Evolutionary conservation across 2,329 filamentous ascomycete genomes (phyloP).

Genomic region (Sporothrix variecibatus): DNA sequence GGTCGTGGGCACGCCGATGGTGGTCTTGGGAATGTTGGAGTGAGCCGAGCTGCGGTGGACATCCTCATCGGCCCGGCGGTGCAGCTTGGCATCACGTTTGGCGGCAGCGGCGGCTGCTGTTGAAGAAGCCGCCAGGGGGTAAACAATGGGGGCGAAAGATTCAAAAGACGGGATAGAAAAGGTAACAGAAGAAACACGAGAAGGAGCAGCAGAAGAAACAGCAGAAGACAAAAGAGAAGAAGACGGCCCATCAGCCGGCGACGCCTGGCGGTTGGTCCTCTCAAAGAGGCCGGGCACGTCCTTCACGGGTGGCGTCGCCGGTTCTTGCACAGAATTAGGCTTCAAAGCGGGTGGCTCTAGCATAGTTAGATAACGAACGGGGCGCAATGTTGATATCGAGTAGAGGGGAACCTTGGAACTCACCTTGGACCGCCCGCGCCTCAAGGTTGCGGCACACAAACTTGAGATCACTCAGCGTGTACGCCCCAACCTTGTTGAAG

Average conservation of each 20-base stretch:
- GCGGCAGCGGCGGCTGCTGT: background rate
- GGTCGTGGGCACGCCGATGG: conserved; percentile 21
- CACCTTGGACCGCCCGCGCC: conserved; percentile 18
- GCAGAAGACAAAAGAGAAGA: background rate
- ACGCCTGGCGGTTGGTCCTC: conserved; percentile 14
- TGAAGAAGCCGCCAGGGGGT: conserved; percentile 8
- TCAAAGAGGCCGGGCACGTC: conserved; percentile 23
- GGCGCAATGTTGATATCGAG: background rate
- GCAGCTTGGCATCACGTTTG: background rate
- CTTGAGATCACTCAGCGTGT: conserved; percentile 29
- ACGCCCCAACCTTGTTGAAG: conserved; percentile 25
- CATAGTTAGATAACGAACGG: conserved; percentile 19
- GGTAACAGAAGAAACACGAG: background rate
- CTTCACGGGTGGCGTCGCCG: conserved; percentile 22
- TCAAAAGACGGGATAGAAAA: conserved; percentile 1
- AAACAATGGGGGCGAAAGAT: background rate
- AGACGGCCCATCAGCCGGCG: conserved; percentile 15
- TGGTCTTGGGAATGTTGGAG: conserved; percentile 15
- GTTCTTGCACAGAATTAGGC: conserved; percentile 16
- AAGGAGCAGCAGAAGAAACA: background rate
- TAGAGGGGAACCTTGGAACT: background rate
- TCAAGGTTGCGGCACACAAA: conserved; percentile 29
- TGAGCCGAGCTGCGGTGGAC: background rate
- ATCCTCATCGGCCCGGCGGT: background rate
- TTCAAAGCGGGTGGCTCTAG: conserved; percentile 27